These are phyloP conservation scores for Asparagopsis taxiformis DNA, from an alignment of 31 red algal genomes.

Conservation along the genomic window DNA sequence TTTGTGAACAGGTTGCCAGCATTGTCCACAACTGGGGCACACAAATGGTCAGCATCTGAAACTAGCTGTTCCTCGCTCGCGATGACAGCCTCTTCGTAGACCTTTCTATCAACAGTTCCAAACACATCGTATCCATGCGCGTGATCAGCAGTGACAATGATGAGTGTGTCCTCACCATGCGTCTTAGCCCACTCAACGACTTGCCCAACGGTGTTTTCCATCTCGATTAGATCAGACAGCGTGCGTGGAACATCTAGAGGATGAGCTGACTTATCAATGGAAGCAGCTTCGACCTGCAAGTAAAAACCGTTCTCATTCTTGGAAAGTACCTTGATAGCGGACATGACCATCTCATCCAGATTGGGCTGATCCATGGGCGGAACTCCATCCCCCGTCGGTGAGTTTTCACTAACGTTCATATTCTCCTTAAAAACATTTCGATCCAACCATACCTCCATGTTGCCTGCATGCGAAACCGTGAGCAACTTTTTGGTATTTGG, in stretches of 20 bases:
- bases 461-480: slow-evolving; percentile 38
- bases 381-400: slow-evolving; percentile 13
- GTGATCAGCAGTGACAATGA: slow-evolving; percentile 65
- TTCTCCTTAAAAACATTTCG: slow-evolving; percentile 57
- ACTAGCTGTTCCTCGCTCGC: slow-evolving; percentile 19
- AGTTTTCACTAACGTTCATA: slow-evolving; percentile 26
- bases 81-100: slow-evolving; percentile 43
- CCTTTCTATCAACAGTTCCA: slow-evolving; percentile 58
- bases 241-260: slow-evolving; percentile 53
- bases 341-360: slow-evolving; percentile 65
- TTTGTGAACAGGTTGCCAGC: slow-evolving; percentile 16
- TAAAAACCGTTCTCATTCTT: slow-evolving; percentile 68
- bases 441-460: slow-evolving; percentile 73
- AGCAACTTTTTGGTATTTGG: slow-evolving; percentile 37
- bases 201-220: slow-evolving; percentile 50
- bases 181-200: slow-evolving; percentile 37
- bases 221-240: slow-evolving; percentile 55
- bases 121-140: slow-evolving; percentile 74
- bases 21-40: slow-evolving; percentile 35
- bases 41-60: slow-evolving; percentile 30
- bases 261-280: slow-evolving; percentile 72
- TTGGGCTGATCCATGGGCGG: slow-evolving; percentile 48
- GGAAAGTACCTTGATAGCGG: slow-evolving; percentile 47
- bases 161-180: slow-evolving; percentile 58
- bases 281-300: slow-evolving; percentile 62